Base-by-base conservation (phyloP, 495 filamentous ascomycete species). In the Hypoxylon intermedium region DNA sequence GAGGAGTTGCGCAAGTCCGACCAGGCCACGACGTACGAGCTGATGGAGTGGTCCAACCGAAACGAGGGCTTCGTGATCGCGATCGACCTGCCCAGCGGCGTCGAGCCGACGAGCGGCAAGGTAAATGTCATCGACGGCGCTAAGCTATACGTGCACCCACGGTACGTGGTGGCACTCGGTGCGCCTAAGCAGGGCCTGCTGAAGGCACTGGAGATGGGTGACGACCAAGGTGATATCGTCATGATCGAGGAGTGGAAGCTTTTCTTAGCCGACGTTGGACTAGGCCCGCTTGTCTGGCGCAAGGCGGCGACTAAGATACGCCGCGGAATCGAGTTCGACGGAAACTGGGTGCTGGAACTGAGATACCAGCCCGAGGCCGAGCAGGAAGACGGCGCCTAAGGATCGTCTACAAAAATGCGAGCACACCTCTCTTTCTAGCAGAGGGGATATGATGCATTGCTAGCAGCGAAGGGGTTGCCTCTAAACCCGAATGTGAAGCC, bases 11-110 rank as follows among this genome's bases (percentile, higher is more conserved):
- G 88, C 16, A 89, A 84, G 7, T 88, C 90, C 34, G 91, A 96
- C 59, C 91, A 93, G 69, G 89, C 86, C 0, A 86, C 85, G 2
- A 90, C 89, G 2, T 92, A 89, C 62, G 88, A 92, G 58, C 81
- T 95, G 53, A 91, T 95, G 57, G 84, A 87, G 33, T 96, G 91
- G 89, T 86, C 90, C 4, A 97, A 97, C 65, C 82, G 89, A 43
- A 88, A 84, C 72, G 89, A 90, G 60, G 84, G 89, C 1, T 82
- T 82, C 18, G 86, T 93, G 0, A 72, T 98, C 24, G 88, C 92
- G 1, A 84, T 98, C 23, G 92, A 96, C 69, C 83, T 94, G 9
- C 94, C 94, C 0, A 91, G 87, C 1, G 94, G 94, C 12, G 83
- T 97, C 33, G 89, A 92, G 59, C 91, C 90, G 18, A 82, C 84